These are phyloP conservation scores for Ophiostoma ips DNA, from an alignment of 2,329 filamentous ascomycete species.

Conservation along the genomic window DNA sequence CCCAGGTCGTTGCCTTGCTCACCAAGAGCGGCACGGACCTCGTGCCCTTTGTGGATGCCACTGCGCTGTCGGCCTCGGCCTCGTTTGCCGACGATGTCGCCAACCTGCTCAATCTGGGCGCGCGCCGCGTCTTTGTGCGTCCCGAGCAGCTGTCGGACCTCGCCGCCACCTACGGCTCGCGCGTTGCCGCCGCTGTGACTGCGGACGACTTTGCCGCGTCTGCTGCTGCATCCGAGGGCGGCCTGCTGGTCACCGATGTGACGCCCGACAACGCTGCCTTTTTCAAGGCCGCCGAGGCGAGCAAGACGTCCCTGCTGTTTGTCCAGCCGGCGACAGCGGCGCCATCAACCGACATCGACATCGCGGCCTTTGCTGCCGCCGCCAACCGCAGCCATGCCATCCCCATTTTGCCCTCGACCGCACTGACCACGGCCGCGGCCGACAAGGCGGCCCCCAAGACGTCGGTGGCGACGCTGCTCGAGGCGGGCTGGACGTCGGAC, in stretches of 20 bases:
- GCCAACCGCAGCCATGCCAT: slow-evolving; percentile 43
- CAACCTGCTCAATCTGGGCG: slow-evolving; percentile 71
- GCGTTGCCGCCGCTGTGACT: slow-evolving; percentile 39
- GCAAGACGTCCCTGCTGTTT: slow-evolving; percentile 29
- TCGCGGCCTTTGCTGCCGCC: slow-evolving; percentile 33
- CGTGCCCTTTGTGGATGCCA: slow-evolving; percentile 64
- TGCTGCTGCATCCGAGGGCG: slow-evolving; percentile 26
- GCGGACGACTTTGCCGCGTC: slow-evolving; percentile 14
- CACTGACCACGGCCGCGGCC: slow-evolving; percentile 60
- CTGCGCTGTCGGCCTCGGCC: slow-evolving; percentile 40
- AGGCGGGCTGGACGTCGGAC: slow-evolving; percentile 66
- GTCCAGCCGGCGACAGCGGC: slow-evolving; percentile 32
- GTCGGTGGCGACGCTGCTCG: slow-evolving; percentile 56
- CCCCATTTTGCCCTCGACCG: slow-evolving; percentile 59
- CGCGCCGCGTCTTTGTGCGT: slow-evolving; percentile 69
- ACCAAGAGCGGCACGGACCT: slow-evolving; percentile 36
- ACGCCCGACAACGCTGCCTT: slow-evolving; percentile 30
- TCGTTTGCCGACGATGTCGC: slow-evolving; percentile 51
- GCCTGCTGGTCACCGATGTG: slow-evolving; percentile 40
- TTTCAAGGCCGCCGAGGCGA: slow-evolving; percentile 30
- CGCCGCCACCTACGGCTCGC: slow-evolving; percentile 35
- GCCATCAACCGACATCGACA: too few species aligned
- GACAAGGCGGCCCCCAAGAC: slow-evolving; percentile 38
- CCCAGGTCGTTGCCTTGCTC: slow-evolving; percentile 33
- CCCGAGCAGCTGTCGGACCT: slow-evolving; percentile 51